phyloP scores from a whole-genome alignment of 2,329 filamentous ascomycete genomes.

The Botrytis squamosa region DNA sequence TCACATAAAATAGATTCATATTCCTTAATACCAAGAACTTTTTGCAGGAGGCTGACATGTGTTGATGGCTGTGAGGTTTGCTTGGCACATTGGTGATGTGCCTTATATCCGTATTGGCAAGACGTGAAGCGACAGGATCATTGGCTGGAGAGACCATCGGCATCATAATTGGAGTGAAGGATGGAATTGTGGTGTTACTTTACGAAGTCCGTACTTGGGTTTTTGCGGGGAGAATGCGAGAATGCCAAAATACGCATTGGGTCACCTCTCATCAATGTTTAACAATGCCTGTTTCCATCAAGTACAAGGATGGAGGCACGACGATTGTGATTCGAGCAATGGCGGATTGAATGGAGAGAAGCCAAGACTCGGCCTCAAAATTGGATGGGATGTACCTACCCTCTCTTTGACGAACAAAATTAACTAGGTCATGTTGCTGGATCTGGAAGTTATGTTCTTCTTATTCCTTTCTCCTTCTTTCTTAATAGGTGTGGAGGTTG shows the following conservation, averaged over 20 bases:
- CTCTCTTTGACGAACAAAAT: background rate
- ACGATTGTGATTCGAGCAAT: background rate
- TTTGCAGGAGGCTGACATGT: background rate
- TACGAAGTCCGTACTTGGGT: background rate
- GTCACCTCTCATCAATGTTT: background rate
- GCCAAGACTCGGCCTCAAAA: background rate
- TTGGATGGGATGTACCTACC: background rate
- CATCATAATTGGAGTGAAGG: background rate
- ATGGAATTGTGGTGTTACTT: background rate
- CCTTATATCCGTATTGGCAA: slow-evolving; percentile 17
- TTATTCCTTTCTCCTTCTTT: background rate
- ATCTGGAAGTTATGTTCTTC: background rate
- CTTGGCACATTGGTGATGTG: background rate
- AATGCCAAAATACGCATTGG: background rate
- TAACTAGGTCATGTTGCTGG: background rate
- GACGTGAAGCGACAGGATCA: background rate
- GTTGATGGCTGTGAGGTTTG: background rate
- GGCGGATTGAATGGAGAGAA: background rate
- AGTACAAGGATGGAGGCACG: background rate
- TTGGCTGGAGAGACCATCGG: background rate
- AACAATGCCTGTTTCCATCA: background rate
- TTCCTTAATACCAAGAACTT: background rate
- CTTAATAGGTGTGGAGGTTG: background rate
- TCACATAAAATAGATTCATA: background rate
- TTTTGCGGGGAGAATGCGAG: background rate